A percentile compares a stretch with the other conserved stretches of the same genome.
Evolutionary conservation across 768 basidiomycete species (phyloP).

Genomic region (Boletus coccyginus): DNA sequence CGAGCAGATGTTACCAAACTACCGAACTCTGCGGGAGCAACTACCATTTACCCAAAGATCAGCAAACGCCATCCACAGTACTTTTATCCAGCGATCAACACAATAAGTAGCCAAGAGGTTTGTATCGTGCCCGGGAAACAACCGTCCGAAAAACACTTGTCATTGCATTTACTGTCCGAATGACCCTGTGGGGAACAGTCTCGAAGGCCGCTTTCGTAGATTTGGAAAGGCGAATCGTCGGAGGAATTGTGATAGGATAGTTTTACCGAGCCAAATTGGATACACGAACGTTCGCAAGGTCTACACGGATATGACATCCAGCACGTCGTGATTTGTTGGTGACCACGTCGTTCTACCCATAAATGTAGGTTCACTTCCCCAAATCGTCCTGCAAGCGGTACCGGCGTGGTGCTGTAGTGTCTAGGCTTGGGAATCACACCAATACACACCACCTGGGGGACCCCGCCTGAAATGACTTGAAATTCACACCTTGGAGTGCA

Average conservation of each 20-base stretch:
- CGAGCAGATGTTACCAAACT: not conserved
- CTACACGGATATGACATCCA: constrained; percentile 29
- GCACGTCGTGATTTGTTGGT: constrained; percentile 3
- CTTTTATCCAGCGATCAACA: not conserved
- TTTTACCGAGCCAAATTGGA: constrained; percentile 7
- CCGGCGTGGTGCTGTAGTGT: constrained; percentile 16
- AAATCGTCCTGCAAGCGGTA: constrained; percentile 18
- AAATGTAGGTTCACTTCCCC: constrained; percentile 17
- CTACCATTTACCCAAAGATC: too few relatives aligned
- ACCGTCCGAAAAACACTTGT: not conserved
- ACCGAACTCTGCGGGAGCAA: too few relatives aligned
- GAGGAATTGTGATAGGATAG: not conserved
- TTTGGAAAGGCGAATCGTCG: constrained; percentile 15
- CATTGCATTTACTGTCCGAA: not conserved
- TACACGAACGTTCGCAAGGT: constrained; percentile 1
- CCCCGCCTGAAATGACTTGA: constrained; percentile 5
- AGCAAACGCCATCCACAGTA: not conserved
- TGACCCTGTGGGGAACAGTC: not conserved
- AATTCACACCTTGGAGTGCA: not conserved
- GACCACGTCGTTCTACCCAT: constrained; percentile 12
- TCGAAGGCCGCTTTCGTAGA: constrained; percentile 1
- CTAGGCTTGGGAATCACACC: not conserved
- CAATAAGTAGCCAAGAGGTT: not conserved
- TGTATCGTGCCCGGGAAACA: not conserved
- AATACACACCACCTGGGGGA: not conserved